Percentiles rank a stretch among this genome's conserved stretches.
phyloP scores from a whole-genome alignment of 192 early-diverging fungal species.

The Coemansia sp. region DNA sequence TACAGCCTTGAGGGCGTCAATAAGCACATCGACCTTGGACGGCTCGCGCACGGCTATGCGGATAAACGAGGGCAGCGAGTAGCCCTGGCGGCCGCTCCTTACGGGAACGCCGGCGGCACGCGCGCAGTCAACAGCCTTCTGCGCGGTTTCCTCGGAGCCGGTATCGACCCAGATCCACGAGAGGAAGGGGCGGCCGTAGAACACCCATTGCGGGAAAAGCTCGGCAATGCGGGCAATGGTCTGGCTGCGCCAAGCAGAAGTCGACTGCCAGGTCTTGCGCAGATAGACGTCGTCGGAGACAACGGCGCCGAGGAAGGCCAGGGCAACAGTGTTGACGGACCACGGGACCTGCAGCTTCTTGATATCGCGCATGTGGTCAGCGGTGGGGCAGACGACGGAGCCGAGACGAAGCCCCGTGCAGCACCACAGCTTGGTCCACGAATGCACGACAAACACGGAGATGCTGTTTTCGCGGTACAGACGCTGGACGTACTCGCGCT shows the following conservation, averaged over 20 bases:
- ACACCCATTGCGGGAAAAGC: conserved; percentile 60
- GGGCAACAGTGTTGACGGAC: conserved; percentile 87
- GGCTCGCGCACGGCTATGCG: conserved; percentile 77
- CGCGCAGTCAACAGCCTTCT: conserved; percentile 65
- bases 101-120: conserved; percentile 83
- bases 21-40: conserved; percentile 65
- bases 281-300: conserved; percentile 70
- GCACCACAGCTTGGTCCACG: conserved; percentile 94
- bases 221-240: conserved; percentile 31
- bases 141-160: conserved; percentile 58
- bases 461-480: conserved; percentile 66
- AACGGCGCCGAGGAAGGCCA: conserved; percentile 80
- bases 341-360: conserved; percentile 86
- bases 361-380: conserved; percentile 66
- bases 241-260: conserved; percentile 65
- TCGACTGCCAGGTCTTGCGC: conserved; percentile 77
- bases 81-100: conserved; percentile 74
- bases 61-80: conserved; percentile 71
- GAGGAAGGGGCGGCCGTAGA: conserved; percentile 72
- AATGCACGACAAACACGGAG: conserved; percentile 85
- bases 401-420: conserved; percentile 88
- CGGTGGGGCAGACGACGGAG: conserved; percentile 84
- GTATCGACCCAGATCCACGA: conserved; percentile 91
- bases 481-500: conserved; percentile 64
- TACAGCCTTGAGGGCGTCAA: conserved; percentile 67